phyloP scores from a whole-genome alignment of 2,329 filamentous ascomycete genomes.

The Ophiostoma pallidulum region DNA sequence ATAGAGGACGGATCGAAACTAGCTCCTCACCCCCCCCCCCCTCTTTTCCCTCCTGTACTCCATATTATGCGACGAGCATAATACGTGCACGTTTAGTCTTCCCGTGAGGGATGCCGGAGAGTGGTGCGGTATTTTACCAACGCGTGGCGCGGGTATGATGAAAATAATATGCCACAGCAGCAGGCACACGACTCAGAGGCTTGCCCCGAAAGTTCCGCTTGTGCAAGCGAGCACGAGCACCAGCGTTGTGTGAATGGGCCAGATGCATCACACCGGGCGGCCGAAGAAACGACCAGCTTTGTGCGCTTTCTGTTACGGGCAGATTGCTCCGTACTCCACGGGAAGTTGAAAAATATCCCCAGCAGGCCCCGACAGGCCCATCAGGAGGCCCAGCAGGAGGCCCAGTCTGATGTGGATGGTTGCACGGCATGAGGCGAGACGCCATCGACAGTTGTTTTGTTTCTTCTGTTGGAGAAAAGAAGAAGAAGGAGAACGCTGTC shows the following conservation, averaged over 20 bases:
- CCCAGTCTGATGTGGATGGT: not conserved
- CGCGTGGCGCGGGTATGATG: slow-evolving; percentile 8
- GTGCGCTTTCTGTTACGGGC: not conserved
- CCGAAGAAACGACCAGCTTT: too few relatives aligned
- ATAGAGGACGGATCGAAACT: too few relatives aligned
- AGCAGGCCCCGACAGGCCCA: not conserved
- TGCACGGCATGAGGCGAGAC: not conserved
- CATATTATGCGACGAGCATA: too few relatives aligned
- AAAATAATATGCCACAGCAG: too few relatives aligned
- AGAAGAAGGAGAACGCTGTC: not conserved
- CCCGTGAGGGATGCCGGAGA: too few relatives aligned
- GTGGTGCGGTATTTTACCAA: not conserved
- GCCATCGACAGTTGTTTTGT: not conserved
- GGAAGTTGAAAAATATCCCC: not conserved
- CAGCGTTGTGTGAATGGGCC: too few relatives aligned
- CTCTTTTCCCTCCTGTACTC: not conserved
- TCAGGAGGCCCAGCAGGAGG: too few relatives aligned
- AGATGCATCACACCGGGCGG: too few relatives aligned
- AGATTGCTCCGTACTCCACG: not conserved
- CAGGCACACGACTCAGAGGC: too few relatives aligned
- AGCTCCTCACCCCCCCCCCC: too few relatives aligned
- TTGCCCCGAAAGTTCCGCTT: not conserved
- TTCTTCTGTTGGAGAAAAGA: too few relatives aligned
- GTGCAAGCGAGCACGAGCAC: not conserved
- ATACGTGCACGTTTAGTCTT: too few relatives aligned